Evolutionary conservation across 2,329 filamentous ascomycete genomes (phyloP).

Genomic region (Curvularia sp.): DNA sequence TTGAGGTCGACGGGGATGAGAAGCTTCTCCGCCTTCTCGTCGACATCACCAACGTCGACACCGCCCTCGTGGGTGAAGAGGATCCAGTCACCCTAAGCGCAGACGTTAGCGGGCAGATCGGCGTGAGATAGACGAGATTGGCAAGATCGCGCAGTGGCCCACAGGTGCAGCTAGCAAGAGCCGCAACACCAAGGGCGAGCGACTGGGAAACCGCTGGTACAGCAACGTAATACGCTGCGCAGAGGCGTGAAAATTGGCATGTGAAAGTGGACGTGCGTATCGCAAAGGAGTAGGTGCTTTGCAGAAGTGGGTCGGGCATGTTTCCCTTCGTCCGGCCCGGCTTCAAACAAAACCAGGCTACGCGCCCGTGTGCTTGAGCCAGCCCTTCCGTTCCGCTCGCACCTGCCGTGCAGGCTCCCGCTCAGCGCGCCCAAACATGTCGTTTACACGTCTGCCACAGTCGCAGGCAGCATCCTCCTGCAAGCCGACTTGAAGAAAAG

Average conservation of each 20-base stretch:
- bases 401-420: slow-evolving; percentile 18
- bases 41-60: slow-evolving; percentile 99
- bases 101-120: slow-evolving; percentile 41
- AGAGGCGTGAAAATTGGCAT: slow-evolving; percentile 37
- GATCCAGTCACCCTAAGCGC: slow-evolving; percentile 91
- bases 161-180: slow-evolving; percentile 32
- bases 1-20: slow-evolving; percentile 94
- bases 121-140: slow-evolving; percentile 39
- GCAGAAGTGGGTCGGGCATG: slow-evolving; percentile 48
- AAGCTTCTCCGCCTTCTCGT: slow-evolving; percentile 98
- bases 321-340: slow-evolving; percentile 51
- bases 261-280: slow-evolving; percentile 45
- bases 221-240: slow-evolving; percentile 22
- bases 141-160: slow-evolving; percentile 29
- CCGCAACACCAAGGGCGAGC: slow-evolving; percentile 42
- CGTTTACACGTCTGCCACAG: slow-evolving; percentile 12
- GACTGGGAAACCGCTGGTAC: slow-evolving; percentile 23
- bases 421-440: slow-evolving; percentile 23
- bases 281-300: slow-evolving; percentile 39
- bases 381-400: slow-evolving; percentile 22
- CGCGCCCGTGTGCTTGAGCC: slow-evolving; percentile 34
- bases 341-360: slow-evolving; percentile 46
- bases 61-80: slow-evolving; percentile 99
- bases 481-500: slow-evolving; percentile 8
- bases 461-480: slow-evolving; percentile 2